A percentile compares a stretch with the other conserved stretches of the same genome.
phyloP scores from a whole-genome alignment of 1,139 yeast species.

The Saccharomycopsis hybrid region DNA sequence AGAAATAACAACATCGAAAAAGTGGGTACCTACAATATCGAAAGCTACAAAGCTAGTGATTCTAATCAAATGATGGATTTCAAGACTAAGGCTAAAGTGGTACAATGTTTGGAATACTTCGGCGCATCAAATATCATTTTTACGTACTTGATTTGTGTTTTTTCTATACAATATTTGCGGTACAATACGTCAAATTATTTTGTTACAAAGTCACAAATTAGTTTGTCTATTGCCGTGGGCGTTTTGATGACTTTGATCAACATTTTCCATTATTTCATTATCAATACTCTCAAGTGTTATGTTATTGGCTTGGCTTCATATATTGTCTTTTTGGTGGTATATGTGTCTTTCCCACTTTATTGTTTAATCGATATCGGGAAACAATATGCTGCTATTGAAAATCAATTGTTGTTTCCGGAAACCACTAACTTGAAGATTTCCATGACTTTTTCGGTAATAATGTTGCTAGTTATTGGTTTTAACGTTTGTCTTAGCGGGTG shows the following conservation, averaged over 20 bases:
- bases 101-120: neutral
- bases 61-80: conserved; percentile 7
- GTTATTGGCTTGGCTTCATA: conserved; percentile 9
- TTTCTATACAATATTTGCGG: conserved; percentile 10
- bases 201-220: neutral
- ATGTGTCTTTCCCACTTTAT: conserved; percentile 5
- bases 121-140: conserved; percentile 3
- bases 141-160: conserved; percentile 6
- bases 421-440: conserved; percentile 12
- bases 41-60: neutral
- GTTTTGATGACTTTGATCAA: conserved; percentile 7
- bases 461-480: neutral
- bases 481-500: neutral
- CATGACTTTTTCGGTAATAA: conserved; percentile 12
- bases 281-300: neutral
- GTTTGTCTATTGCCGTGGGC: neutral
- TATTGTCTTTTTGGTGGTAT: neutral
- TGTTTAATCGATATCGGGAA: conserved; percentile 1
- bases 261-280: neutral
- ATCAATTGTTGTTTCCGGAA: conserved; percentile 7
- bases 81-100: neutral
- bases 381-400: conserved; percentile 9
- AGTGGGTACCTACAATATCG: conserved; percentile 5
- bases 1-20: conserved; percentile 9
- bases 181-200: conserved; percentile 8